Conservation (phyloP, 495 filamentous ascomycete genomes). For the Recurvomyces mirabilis region DNA sequence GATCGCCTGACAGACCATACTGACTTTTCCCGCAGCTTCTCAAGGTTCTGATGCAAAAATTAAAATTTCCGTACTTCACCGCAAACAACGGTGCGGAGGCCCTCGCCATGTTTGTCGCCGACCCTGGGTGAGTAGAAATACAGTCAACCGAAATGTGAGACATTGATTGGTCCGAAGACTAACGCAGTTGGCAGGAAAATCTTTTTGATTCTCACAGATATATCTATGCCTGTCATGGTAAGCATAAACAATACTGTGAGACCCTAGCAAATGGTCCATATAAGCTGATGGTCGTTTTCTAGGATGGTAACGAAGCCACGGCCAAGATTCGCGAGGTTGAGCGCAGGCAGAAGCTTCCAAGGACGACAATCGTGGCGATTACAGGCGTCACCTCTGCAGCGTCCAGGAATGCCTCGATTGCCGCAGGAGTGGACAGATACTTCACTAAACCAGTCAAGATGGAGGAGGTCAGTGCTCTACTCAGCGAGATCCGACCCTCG, state of each 20-base stretch:
- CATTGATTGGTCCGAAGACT: too few species aligned
- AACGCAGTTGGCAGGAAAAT: too few species aligned
- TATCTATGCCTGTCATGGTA: constrained; percentile 14
- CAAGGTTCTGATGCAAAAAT: constrained; percentile 5
- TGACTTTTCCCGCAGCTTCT: constrained; percentile 2
- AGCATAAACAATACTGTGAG: too few species aligned
- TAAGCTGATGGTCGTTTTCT: too few species aligned
- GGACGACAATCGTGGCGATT: constrained; percentile 9
- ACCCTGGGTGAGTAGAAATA: too few species aligned
- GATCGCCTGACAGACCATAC: neutral
- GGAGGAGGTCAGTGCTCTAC: constrained; percentile 1
- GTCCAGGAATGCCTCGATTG: neutral
- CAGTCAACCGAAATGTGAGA: too few species aligned
- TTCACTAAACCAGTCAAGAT: constrained; percentile 15
- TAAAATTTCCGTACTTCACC: neutral
- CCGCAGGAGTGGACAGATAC: constrained; percentile 11
- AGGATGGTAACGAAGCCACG: constrained; percentile 12
- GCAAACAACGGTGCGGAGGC: constrained; percentile 6
- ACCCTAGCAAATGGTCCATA: too few species aligned
- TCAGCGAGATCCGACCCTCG: too few species aligned
- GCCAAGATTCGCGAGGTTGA: constrained; percentile 9
- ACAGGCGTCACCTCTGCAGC: constrained; percentile 8
- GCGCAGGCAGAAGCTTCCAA: neutral
- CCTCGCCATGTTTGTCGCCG: neutral
- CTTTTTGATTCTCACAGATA: constrained; percentile 11